Percentiles rank a stretch among this genome's conserved stretches.
Evolutionary conservation across 2,329 filamentous ascomycete genomes (phyloP).

Genomic region (Paecilomyces sp.): DNA sequence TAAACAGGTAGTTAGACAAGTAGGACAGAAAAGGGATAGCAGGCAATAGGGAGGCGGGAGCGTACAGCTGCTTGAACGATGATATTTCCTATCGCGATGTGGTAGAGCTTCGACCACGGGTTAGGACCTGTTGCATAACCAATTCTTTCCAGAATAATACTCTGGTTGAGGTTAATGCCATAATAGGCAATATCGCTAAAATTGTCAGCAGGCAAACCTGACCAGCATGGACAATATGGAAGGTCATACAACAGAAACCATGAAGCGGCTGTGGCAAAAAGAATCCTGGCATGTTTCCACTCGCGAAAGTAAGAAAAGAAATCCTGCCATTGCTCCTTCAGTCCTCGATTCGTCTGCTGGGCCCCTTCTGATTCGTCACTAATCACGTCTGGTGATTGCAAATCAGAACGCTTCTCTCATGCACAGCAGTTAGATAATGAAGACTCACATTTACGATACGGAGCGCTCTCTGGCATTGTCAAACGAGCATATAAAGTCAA

Average conservation of each 20-base stretch:
- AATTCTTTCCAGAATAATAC: constrained; percentile 23
- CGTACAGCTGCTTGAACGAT: constrained; percentile 17
- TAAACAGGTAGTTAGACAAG: not conserved
- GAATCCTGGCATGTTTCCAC: constrained; percentile 24
- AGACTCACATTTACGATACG: constrained; percentile 7
- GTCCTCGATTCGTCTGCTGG: constrained; percentile 6
- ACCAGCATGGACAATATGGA: not conserved
- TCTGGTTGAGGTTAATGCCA: constrained; percentile 29
- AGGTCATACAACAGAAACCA: constrained; percentile 21
- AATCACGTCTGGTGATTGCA: not conserved
- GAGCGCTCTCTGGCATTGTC: constrained; percentile 13
- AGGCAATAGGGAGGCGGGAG: not conserved
- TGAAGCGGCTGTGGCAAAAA: constrained; percentile 22
- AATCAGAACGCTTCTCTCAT: not conserved
- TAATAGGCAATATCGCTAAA: constrained; percentile 23
- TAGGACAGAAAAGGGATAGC: not conserved
- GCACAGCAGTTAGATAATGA: not conserved
- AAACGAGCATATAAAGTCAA: constrained; percentile 18
- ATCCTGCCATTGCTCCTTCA: constrained; percentile 14
- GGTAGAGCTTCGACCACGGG: constrained; percentile 24
- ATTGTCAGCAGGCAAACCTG: not conserved
- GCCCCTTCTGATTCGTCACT: constrained; percentile 5
- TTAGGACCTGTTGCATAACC: constrained; percentile 23
- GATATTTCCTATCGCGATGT: constrained; percentile 27
- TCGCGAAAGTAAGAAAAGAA: constrained; percentile 24